phyloP scores from a whole-genome alignment of 129 eudicot species.

The Arctium minus region DNA sequence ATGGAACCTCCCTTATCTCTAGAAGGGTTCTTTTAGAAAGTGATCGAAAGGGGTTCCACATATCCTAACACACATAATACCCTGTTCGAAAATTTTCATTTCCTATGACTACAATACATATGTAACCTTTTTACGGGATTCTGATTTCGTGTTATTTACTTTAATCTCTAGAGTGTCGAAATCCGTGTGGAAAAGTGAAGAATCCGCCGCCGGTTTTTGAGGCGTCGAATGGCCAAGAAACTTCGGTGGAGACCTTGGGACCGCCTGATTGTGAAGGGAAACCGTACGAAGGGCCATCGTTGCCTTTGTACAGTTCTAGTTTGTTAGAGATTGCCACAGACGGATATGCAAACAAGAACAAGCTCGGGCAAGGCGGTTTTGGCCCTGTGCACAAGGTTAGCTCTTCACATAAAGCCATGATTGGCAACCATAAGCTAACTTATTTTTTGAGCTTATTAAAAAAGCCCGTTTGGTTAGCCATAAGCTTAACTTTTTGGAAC shows the following conservation, averaged over 20 bases:
- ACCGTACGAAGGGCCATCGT: conserved; percentile 37
- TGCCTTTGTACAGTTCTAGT: conserved; percentile 40
- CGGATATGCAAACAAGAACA: conserved; percentile 52
- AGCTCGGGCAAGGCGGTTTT: conserved; percentile 92
- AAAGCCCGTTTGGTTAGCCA: no score
- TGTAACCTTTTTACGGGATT: background rate
- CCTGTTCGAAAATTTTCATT: no score
- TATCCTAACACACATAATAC: no score
- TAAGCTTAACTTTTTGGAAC: background rate
- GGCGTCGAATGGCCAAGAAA: conserved; percentile 35
- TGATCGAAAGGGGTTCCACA: background rate
- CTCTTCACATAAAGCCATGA: background rate
- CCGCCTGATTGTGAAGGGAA: conserved; percentile 41
- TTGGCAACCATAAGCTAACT: background rate
- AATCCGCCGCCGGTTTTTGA: conserved; percentile 5
- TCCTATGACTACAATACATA: background rate
- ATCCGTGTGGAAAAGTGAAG: conserved; percentile 6
- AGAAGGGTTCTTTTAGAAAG: background rate
- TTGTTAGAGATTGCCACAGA: conserved; percentile 50
- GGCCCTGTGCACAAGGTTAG: conserved; percentile 84
- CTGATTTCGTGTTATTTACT: background rate
- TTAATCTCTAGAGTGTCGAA: conserved; percentile 18
- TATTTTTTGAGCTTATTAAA: no score
- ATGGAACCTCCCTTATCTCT: no score
- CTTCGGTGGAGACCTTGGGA: conserved; percentile 27